Evolutionary conservation across 805 yeast genomes (phyloP), one percentile per base, ranked within the genome.

Genomic region (Candida dendrica): DNA sequence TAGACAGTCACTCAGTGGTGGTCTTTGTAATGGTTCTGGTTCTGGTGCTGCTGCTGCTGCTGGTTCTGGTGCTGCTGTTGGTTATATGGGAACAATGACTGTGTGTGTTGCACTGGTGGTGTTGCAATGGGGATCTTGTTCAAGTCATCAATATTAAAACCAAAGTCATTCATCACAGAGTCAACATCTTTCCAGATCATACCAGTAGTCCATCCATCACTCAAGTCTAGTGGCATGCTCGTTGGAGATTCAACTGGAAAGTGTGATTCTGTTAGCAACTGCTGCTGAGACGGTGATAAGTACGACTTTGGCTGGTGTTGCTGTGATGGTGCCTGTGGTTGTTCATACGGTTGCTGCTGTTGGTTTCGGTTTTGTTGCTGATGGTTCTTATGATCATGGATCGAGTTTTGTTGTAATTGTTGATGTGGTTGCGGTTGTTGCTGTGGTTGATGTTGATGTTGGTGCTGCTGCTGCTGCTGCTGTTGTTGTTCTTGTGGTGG

Each of bases 131-230:
- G 38, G 1, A 45, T 19, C 34, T 43, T 49, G 3, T 48, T 36
- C 14, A 48, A 34, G 35, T 51, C 53, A 32, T 50, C 59, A 14
- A 87, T 79, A 49, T 84, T 86, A 66, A 88, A 88, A 5, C 96
- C 96, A 63, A 87, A 88, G 56, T 87, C 95, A 56, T 84, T 86
- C 95, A 88, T 86, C 44, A 88, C 84, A 38, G 86, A 71, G 49
- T 87, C 95, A 24, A 88, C 90, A 56, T 88, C 95, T 55, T 81
- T 84, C 89, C 72, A 69, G 2, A 68, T 62, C 55, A 64, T 58
- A 32, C 68, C 72, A 16, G 64, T 64, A 16, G 65, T 62, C 72
- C 72, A 67, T 37, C 66, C 68, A 44, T 66, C 72, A 54, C 62
- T 61, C 11, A 59, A 56, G 20, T 64, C 71, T 46, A 64, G 46